phyloP scores from a whole-genome alignment of 2,329 filamentous ascomycete genomes.

The Neodidymelliopsis sp. region DNA sequence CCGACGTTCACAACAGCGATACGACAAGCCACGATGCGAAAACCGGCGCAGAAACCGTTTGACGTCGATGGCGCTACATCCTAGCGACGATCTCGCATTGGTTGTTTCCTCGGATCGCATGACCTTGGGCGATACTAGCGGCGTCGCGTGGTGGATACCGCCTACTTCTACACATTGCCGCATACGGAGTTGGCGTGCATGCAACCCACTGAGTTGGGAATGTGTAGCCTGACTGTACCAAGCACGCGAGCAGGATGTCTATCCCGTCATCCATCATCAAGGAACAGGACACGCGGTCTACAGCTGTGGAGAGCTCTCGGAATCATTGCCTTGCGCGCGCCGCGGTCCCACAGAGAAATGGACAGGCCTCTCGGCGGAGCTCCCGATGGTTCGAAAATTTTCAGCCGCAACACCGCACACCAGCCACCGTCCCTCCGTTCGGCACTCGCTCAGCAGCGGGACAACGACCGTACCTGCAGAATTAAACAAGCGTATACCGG shows the following conservation, averaged over 20 bases:
- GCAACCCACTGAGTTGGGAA: constrained; percentile 9
- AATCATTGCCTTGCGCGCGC: neutral
- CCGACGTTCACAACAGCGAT: neutral
- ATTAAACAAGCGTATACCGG: neutral
- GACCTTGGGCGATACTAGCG: constrained; percentile 20
- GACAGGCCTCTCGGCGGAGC: no score
- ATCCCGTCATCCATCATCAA: neutral
- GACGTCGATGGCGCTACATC: constrained; percentile 19
- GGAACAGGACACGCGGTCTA: neutral
- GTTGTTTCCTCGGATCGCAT: constrained; percentile 27
- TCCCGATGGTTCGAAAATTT: constrained; percentile 15
- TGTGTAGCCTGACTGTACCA: neutral
- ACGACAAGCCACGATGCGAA: constrained; percentile 11
- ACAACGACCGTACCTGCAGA: constrained; percentile 10
- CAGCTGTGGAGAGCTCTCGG: neutral
- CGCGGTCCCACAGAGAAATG: neutral
- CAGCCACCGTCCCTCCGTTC: neutral
- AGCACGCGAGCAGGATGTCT: constrained; percentile 6
- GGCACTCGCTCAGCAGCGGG: neutral
- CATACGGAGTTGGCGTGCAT: constrained; percentile 1
- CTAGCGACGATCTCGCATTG: constrained; percentile 25
- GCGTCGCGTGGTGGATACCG: constrained; percentile 6
- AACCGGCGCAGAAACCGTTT: constrained; percentile 11
- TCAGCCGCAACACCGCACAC: neutral
- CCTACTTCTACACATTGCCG: constrained; percentile 5